Base-by-base conservation (phyloP, 176 grass and related monocot genomes). In the Microstegium vimineum region DNA sequence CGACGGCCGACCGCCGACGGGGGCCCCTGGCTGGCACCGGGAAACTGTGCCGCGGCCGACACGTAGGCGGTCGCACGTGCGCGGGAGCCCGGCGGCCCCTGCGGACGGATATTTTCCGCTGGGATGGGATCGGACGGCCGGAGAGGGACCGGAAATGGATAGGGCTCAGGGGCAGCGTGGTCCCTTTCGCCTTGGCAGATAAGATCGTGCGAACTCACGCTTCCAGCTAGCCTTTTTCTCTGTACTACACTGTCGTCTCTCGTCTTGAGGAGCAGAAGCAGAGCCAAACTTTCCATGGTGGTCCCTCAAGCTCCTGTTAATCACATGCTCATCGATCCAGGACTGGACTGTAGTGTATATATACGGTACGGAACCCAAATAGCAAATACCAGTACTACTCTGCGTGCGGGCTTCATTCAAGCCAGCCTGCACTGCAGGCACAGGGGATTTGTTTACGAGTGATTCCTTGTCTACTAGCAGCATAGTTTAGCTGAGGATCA, bases 31-130 rank as follows among this genome's bases (percentile, higher is more conserved):
- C n/a, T n/a, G n/a, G n/a, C n/a, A n/a, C n/a, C n/a, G n/a, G n/a
- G n/a, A n/a, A n/a, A n/a, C n/a, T n/a, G n/a, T n/a, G n/a, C n/a
- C n/a, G n/a, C n/a, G n/a, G n/a, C 0, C 77, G 87, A 94, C 90
- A 92, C 84, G 89, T 91, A 32, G 15, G 28, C 6, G 1, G 0
- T 20, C 22, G 70, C 66, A 82, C 66, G 79, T 74, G 74, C 77
- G 57, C 41, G 41, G 41, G 41, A 43, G 41, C 41, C 41, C 41
- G 4, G 36, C n/a, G n/a, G n/a, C n/a, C n/a, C n/a, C n/a, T n/a
- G n/a, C n/a, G n/a, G n/a, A 4, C 42, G 41, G 41, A 43, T 43
- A 43, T 43, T 43, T 40, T 41, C 41, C 41, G 8, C 37, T n/a
- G n/a, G n/a, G n/a, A 15, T 31, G 70, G 1, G 27, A 73, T 73